Evolutionary conservation across 2,329 filamentous ascomycete species (phyloP).

Genomic region (Fusarium sp.): DNA sequence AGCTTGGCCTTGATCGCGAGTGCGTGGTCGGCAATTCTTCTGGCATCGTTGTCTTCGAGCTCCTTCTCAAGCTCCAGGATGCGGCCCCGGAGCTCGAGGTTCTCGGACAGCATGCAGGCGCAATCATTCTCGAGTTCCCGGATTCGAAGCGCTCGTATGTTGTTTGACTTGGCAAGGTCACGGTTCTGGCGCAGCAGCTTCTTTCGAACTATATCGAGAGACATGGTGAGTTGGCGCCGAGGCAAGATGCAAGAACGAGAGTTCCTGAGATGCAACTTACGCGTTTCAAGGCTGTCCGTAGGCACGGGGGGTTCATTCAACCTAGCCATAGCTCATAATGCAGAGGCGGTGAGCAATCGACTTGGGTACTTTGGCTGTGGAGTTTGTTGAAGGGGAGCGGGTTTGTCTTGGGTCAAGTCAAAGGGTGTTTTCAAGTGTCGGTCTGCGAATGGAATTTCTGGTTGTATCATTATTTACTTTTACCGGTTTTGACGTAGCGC

Average conservation of each 20-base stretch:
- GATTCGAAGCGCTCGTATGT: slow-evolving; percentile 80
- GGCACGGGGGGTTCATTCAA: slow-evolving; percentile 80
- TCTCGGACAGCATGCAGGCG: slow-evolving; percentile 81
- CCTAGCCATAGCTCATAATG: slow-evolving; percentile 75
- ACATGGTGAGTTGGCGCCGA: slow-evolving; percentile 32
- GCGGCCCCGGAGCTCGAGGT: slow-evolving; percentile 77
- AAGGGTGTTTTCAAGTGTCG: slow-evolving; percentile 40
- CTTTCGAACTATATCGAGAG: slow-evolving; percentile 71
- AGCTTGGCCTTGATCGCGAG: slow-evolving; percentile 77
- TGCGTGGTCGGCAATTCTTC: slow-evolving; percentile 73
- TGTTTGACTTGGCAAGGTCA: slow-evolving; percentile 84
- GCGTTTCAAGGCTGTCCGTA: slow-evolving; percentile 76
- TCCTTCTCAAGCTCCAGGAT: slow-evolving; percentile 77
- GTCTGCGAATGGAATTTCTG: slow-evolving; percentile 43
- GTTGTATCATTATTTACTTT: slow-evolving; percentile 52
- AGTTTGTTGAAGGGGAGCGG: slow-evolving; percentile 26
- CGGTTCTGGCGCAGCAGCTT: slow-evolving; percentile 86
- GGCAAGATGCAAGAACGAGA: slow-evolving; percentile 1
- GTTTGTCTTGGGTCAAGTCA: slow-evolving; percentile 29
- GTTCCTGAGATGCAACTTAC: slow-evolving; percentile 61
- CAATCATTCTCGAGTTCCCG: slow-evolving; percentile 81
- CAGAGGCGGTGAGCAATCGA: slow-evolving; percentile 15
- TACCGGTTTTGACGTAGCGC: slow-evolving; percentile 45
- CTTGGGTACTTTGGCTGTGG: slow-evolving; percentile 21
- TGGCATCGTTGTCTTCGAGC: slow-evolving; percentile 69